Conservation (phyloP, 139 green algal species). For the Closterium sp. region DNA sequence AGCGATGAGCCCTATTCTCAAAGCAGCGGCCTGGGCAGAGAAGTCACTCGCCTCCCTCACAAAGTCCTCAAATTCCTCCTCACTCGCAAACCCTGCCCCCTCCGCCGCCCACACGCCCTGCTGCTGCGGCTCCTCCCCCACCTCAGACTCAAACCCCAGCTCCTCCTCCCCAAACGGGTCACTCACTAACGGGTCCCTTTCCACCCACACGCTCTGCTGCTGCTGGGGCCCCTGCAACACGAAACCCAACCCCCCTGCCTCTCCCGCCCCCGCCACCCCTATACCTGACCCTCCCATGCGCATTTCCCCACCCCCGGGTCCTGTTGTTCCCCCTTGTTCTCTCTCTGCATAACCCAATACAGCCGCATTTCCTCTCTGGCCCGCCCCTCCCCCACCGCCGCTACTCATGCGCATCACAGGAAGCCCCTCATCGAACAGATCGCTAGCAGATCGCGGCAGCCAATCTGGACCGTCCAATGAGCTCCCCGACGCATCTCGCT, state of each 20-base stretch:
- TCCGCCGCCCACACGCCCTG: background rate
- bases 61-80: background rate
- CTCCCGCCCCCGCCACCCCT: too few relatives aligned
- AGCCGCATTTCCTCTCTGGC: background rate
- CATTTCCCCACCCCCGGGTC: too few relatives aligned
- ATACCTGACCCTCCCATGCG: background rate
- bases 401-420: background rate
- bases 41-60: background rate
- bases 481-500: background rate
- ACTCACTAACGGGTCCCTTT: too few relatives aligned
- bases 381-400: too few relatives aligned
- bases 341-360: background rate
- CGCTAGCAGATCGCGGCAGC: background rate
- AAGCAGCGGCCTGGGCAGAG: background rate
- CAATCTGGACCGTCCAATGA: background rate
- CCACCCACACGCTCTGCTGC: too few relatives aligned
- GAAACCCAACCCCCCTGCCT: too few relatives aligned
- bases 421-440: background rate
- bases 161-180: too few relatives aligned
- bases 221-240: too few relatives aligned
- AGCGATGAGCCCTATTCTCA: background rate
- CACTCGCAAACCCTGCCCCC: background rate
- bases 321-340: background rate
- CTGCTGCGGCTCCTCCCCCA: too few relatives aligned
- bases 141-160: too few relatives aligned